Percentiles rank a stretch among this genome's conserved stretches.
These are phyloP conservation scores for Pholiota adiposa DNA, from an alignment of 1,284 basidiomycete genomes.

Conservation along the genomic window DNA sequence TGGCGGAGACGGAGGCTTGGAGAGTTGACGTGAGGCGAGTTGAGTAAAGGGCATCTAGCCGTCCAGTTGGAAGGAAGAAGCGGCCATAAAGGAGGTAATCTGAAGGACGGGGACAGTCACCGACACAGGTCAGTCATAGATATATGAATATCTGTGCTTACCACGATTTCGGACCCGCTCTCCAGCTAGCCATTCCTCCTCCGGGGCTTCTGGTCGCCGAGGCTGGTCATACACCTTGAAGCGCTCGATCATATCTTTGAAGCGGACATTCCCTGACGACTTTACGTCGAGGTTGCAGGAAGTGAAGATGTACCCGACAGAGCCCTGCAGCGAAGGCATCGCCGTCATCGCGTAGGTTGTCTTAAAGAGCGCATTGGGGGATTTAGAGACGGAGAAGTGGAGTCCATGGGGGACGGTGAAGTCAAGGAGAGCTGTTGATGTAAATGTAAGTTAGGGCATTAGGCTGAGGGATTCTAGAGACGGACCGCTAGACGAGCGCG, in stretches of 20 bases:
- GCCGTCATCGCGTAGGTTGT: slow-evolving; percentile 93
- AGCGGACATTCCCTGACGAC: slow-evolving; percentile 72
- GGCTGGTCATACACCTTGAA: slow-evolving; percentile 85
- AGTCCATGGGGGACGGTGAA: slow-evolving; percentile 82
- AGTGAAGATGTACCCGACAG: slow-evolving; percentile 91
- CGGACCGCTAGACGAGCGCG: slow-evolving; percentile 85
- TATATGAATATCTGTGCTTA: slow-evolving; percentile 38
- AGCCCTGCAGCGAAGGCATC: slow-evolving; percentile 90
- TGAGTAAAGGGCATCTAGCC: slow-evolving; percentile 90
- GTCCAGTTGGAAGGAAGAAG: slow-evolving; percentile 86
- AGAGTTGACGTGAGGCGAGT: slow-evolving; percentile 77
- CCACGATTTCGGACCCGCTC: slow-evolving; percentile 78
- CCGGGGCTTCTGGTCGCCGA: slow-evolving; percentile 70
- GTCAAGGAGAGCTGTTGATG: slow-evolving; percentile 76
- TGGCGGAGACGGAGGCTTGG: slow-evolving; percentile 72
- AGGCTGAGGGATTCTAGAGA: slow-evolving; percentile 14
- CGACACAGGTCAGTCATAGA: not conserved
- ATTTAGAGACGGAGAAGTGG: slow-evolving; percentile 84
- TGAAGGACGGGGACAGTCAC: slow-evolving; percentile 30
- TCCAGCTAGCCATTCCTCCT: slow-evolving; percentile 82
- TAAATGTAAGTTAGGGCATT: slow-evolving; percentile 19
- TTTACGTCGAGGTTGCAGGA: slow-evolving; percentile 80
- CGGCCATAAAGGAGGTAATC: slow-evolving; percentile 94
- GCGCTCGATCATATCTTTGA: slow-evolving; percentile 88
- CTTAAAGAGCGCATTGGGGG: slow-evolving; percentile 88